Conservation (phyloP, 257 asterid genomes). For the Ophiorrhiza pumila region DNA sequence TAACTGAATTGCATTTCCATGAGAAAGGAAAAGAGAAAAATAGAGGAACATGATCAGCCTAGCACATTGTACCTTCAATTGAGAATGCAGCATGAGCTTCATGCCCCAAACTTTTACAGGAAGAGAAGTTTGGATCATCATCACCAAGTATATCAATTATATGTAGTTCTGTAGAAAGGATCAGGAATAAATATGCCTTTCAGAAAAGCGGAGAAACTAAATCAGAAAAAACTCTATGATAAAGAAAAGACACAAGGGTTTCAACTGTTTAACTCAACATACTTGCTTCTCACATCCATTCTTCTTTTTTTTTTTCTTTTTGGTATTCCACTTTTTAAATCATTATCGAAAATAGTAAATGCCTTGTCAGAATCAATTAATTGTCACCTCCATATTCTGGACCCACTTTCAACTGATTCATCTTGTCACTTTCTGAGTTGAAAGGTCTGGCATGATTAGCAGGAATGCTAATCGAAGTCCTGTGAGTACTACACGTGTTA, state of each 20-base stretch:
- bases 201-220: slow-evolving; percentile 6
- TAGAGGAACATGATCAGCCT: slow-evolving; percentile 2
- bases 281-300: background rate
- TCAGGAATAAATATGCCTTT: slow-evolving; percentile 1
- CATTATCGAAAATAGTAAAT: background rate
- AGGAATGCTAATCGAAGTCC: slow-evolving; percentile 31
- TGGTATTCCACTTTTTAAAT: background rate
- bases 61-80: slow-evolving; percentile 57
- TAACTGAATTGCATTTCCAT: background rate
- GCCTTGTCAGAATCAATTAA: background rate
- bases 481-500: slow-evolving; percentile 14
- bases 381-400: slow-evolving; percentile 27
- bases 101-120: slow-evolving; percentile 33
- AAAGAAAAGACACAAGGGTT: background rate
- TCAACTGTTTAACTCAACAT: background rate
- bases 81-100: slow-evolving; percentile 85
- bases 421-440: slow-evolving; percentile 29
- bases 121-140: slow-evolving; percentile 39
- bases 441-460: slow-evolving; percentile 35
- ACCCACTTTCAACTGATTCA: slow-evolving; percentile 18
- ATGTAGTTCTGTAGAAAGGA: slow-evolving; percentile 50
- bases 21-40: background rate
- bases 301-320: background rate
- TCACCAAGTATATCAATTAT: slow-evolving; percentile 73
- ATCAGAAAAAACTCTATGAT: background rate